Percentiles rank a stretch among this genome's conserved stretches.
These are phyloP conservation scores for Claviceps sp. DNA, from an alignment of 2,329 filamentous ascomycete genomes.

Conservation along the genomic window DNA sequence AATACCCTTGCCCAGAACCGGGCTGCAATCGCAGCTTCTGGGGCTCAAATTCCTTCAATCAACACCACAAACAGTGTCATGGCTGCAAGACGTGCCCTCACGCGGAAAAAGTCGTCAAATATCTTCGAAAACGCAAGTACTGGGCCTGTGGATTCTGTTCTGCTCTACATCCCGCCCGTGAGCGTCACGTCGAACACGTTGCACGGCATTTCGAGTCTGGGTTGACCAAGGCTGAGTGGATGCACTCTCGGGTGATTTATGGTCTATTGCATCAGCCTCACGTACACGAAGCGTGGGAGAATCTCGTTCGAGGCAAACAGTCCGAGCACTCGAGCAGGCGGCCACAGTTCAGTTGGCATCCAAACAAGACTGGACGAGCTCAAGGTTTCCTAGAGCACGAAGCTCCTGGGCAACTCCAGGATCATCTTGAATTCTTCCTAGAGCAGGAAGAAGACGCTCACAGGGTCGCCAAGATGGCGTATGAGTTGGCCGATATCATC, in stretches of 20 bases:
- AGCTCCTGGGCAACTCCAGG: constrained; percentile 48
- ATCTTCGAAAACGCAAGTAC: constrained; percentile 49
- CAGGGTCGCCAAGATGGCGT: constrained; percentile 43
- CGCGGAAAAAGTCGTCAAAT: constrained; percentile 49
- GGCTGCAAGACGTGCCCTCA: constrained; percentile 52
- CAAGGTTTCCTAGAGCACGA: constrained; percentile 49
- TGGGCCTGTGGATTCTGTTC: constrained; percentile 60
- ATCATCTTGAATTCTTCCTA: constrained; percentile 52
- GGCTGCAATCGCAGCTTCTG: constrained; percentile 54
- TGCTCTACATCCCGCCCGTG: constrained; percentile 46
- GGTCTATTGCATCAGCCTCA: constrained; percentile 52
- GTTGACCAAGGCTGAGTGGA: constrained; percentile 51
- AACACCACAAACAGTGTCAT: constrained; percentile 53
- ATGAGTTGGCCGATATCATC: constrained; percentile 38
- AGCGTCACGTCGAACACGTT: constrained; percentile 55
- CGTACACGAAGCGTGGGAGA: constrained; percentile 48
- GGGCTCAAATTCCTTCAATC: constrained; percentile 54
- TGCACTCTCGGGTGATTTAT: constrained; percentile 55
- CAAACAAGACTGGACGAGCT: constrained; percentile 40
- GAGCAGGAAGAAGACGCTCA: constrained; percentile 42
- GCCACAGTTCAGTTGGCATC: constrained; percentile 49
- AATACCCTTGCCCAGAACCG: constrained; percentile 50
- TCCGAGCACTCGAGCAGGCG: constrained; percentile 39
- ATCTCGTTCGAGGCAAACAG: constrained; percentile 37
- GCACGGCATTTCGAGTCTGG: constrained; percentile 53